Evolutionary conservation across 2,329 filamentous ascomycete species (phyloP).

Genomic region (Chaetoscypha palmicola): DNA sequence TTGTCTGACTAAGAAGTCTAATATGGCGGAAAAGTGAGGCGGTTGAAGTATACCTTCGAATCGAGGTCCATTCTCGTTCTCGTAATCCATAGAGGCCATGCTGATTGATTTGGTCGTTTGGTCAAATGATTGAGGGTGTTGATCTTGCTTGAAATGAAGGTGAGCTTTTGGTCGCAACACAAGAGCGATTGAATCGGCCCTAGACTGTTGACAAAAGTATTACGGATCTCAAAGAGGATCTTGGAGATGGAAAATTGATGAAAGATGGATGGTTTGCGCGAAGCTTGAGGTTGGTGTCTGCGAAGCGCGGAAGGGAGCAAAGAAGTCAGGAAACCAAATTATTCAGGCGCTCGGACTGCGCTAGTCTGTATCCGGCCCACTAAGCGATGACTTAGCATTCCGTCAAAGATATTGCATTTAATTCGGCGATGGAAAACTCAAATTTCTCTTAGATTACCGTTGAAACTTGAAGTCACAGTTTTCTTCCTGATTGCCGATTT

Average conservation of each 20-base stretch:
- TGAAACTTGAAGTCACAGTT: too few species aligned
- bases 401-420: too few species aligned
- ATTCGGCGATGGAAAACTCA: too few species aligned
- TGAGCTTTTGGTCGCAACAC: background rate
- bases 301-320: background rate
- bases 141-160: constrained; percentile 1
- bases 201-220: constrained; percentile 2
- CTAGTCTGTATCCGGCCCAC: too few species aligned
- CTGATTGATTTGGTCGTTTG: constrained; percentile 19
- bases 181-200: constrained; percentile 4
- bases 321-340: background rate
- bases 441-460: too few species aligned
- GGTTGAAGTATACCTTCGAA: constrained; percentile 50
- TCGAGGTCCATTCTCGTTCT: constrained; percentile 57
- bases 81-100: constrained; percentile 61
- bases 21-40: background rate
- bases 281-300: constrained; percentile 3
- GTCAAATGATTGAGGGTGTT: constrained; percentile 5
- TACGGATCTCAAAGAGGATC: constrained; percentile 5
- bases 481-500: too few species aligned
- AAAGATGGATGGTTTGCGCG: background rate
- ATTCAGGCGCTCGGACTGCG: too few species aligned
- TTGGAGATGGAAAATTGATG: constrained; percentile 7
- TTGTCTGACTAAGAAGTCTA: background rate
- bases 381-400: too few species aligned